phyloP scores from a whole-genome alignment of 2,329 filamentous ascomycete species.

The Pseudogymnoascus sp. region DNA sequence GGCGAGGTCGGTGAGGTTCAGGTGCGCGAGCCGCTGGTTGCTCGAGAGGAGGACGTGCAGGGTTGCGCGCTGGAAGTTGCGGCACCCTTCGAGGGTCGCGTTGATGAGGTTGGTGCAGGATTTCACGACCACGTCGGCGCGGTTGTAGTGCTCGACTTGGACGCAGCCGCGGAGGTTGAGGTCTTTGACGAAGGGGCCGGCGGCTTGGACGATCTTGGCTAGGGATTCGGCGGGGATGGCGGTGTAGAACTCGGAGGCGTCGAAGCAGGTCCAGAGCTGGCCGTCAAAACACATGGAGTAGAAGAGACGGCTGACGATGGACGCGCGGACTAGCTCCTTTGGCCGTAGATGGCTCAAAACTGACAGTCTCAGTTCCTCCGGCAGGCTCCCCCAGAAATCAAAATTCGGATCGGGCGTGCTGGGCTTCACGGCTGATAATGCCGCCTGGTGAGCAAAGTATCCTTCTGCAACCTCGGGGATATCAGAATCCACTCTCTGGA shows the following conservation, averaged over 20 bases:
- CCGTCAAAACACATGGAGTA: slow-evolving; percentile 85
- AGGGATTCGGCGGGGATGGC: slow-evolving; percentile 79
- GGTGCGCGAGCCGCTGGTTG: slow-evolving; percentile 69
- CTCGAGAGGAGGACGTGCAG: slow-evolving; percentile 67
- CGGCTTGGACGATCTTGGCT: slow-evolving; percentile 73
- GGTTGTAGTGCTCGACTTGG: slow-evolving; percentile 76
- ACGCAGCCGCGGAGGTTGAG: slow-evolving; percentile 87
- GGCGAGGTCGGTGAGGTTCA: slow-evolving; percentile 77
- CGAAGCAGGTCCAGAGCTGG: slow-evolving; percentile 81
- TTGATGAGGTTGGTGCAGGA: slow-evolving; percentile 81
- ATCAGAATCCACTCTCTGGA: slow-evolving; percentile 12
- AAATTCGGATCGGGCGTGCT: slow-evolving; percentile 32
- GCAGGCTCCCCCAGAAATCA: slow-evolving; percentile 74
- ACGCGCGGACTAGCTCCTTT: slow-evolving; percentile 71
- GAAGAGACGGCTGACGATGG: slow-evolving; percentile 70
- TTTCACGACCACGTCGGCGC: slow-evolving; percentile 67
- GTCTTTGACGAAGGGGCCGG: slow-evolving; percentile 83
- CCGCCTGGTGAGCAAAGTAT: slow-evolving; percentile 23
- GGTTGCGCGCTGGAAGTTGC: slow-evolving; percentile 70
- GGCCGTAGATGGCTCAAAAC: slow-evolving; percentile 70
- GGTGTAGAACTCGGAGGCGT: slow-evolving; percentile 78
- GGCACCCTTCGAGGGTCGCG: slow-evolving; percentile 81
- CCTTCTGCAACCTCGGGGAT: slow-evolving; percentile 25
- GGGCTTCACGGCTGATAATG: slow-evolving; percentile 10
- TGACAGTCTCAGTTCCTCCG: slow-evolving; percentile 70